Base-by-base conservation (phyloP, 2,329 filamentous ascomycete species). In the Paecilomyces fulvus region DNA sequence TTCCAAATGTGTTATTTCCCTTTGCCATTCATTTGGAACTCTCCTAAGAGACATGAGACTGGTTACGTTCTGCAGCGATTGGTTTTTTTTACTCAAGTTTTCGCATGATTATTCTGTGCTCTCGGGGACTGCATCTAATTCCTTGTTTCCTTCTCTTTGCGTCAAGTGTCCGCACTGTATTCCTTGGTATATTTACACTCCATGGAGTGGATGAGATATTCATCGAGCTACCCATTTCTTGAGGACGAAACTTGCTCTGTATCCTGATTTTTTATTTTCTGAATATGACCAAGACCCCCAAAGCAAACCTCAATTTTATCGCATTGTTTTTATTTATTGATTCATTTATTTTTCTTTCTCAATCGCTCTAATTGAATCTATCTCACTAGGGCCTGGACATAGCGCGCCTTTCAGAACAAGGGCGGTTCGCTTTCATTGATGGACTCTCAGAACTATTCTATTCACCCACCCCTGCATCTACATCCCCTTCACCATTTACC, bases 341-440 rank as follows among this genome's bases (percentile, higher is more conserved):
- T 50, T 12, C 37, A 31, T 23, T 9, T 9, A 10, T 57, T 28
- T 12, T 28, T 4, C 53, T 49, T 28, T 5, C 14, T 37, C n/a
- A 8, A 56, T 57, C 23, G 46, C 33, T 12, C 30, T 11, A 17
- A n/a, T 52, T 30, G 52, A 30, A 60, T 43, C 61, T 43, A 25
- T 12, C 9, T 30, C 14, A 21, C n/a, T 51, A 88, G 81, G 89
- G 88, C 2, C 67, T 94, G 52, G 89, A 95, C 71, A 75, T 94
- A 53, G 81, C 86, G 17, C 78, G 78, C 5, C 70, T 86, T 3
- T 71, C 74, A 54, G 77, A 77, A 33, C 80, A 81, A 59, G 81
- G 81, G 30, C 80, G 79, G 53, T 87, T 95, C 64, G 74, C 77
- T 49, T 92, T 90, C 63, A 79, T 95, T 30, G 90, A 96, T 71